Conservation (phyloP, 306 rosid species). For the Potentilla sterilis region DNA sequence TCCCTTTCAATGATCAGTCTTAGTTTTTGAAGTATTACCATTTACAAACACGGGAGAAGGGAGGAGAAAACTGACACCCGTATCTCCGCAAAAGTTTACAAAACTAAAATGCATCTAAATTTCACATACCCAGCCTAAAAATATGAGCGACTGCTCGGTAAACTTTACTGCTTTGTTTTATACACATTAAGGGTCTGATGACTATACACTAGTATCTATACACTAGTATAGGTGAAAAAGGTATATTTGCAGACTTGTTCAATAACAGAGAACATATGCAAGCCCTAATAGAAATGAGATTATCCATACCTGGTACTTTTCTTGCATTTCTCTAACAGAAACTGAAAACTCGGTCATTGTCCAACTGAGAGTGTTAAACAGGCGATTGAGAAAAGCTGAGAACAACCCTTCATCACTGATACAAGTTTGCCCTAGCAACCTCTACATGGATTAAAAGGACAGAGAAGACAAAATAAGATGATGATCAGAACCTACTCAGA, state of each 20-base stretch:
- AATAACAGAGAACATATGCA: not conserved
- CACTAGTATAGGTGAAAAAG: not conserved
- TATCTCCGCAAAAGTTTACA: not conserved
- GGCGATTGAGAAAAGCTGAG: conserved; percentile 92
- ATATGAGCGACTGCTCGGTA: not conserved
- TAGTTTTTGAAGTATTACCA: not conserved
- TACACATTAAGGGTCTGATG: not conserved
- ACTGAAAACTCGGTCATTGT: conserved; percentile 97
- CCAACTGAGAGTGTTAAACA: conserved; percentile 96
- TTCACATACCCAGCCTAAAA: not conserved
- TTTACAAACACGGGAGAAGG: not conserved
- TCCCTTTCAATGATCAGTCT: not conserved
- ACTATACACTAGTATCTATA: not conserved
- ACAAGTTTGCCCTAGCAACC: conserved; percentile 82
- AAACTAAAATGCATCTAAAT: not conserved
- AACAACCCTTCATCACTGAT: conserved; percentile 64
- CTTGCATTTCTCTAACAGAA: conserved; percentile 95
- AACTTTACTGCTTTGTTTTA: not conserved
- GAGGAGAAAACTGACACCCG: not conserved
- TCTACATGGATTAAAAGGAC: conserved; percentile 48
- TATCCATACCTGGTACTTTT: conserved; percentile 65
- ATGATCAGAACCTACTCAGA: conserved; percentile 32
- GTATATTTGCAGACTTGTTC: not conserved
- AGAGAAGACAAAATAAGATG: conserved; percentile 2
- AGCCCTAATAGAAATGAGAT: conserved; percentile 1